Evolutionary conservation across 768 basidiomycete genomes (phyloP).

Genomic region (Aureoboletus auriporus): DNA sequence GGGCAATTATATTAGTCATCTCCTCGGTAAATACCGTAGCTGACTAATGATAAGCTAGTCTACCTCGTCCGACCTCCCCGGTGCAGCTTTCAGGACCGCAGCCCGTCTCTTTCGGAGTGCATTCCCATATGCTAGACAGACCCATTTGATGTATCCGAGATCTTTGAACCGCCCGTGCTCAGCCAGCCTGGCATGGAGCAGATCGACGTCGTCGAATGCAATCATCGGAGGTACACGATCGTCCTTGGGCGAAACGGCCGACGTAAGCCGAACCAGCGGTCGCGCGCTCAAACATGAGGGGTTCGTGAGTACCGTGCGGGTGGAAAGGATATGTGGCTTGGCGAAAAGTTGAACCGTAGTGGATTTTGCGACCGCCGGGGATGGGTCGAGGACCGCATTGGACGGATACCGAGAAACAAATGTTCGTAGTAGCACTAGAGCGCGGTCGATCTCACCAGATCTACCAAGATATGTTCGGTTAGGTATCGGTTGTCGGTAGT

Average conservation of each 20-base stretch:
- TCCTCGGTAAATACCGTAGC: constrained; percentile 11
- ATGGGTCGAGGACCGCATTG: constrained; percentile 35
- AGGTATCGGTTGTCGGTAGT: neutral
- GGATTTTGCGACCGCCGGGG: constrained; percentile 3
- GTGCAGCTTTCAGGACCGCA: constrained; percentile 19
- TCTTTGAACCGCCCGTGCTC: constrained; percentile 37
- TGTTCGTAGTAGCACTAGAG: constrained; percentile 50
- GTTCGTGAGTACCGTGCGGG: constrained; percentile 48
- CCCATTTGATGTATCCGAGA: constrained; percentile 67
- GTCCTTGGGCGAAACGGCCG: constrained; percentile 58
- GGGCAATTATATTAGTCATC: constrained; percentile 18
- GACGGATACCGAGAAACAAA: constrained; percentile 72
- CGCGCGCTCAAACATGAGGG: constrained; percentile 32
- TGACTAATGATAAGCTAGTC: constrained; percentile 5
- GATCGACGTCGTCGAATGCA: constrained; percentile 71
- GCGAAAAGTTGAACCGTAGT: constrained; percentile 19
- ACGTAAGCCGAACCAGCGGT: constrained; percentile 70
- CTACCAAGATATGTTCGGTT: constrained; percentile 27
- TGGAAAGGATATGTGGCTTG: constrained; percentile 52
- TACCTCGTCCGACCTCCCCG: constrained; percentile 8
- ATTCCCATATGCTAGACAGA: constrained; percentile 69
- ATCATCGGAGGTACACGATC: constrained; percentile 78
- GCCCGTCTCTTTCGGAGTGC: constrained; percentile 61
- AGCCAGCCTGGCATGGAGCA: constrained; percentile 75
- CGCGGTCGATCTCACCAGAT: constrained; percentile 46